Evolutionary conservation across 2,329 filamentous ascomycete species (phyloP), one percentile per base, ranked within the genome.

Genomic region (Triangularia setosa): DNA sequence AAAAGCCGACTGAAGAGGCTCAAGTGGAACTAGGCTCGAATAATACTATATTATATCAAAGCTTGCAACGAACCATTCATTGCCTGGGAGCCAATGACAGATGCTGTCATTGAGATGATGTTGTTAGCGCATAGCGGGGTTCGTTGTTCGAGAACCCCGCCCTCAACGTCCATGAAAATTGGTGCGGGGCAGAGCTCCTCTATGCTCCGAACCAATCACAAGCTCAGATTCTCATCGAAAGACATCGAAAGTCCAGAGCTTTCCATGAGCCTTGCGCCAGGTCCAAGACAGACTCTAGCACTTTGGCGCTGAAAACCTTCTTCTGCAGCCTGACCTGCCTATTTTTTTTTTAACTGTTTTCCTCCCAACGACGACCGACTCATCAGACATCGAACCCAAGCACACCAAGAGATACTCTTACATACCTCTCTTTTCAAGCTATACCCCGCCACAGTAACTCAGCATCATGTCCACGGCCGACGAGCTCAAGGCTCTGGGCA

Each of bases 401-500:
- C 54, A 33, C 35, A 23, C 27, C 23, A 28, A 54, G 28, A 64
- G 12, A 60, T 57, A 60, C 40, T 56, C 27, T 28, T 48, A 48
- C n/a, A 6, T 48, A 7, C 25, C 55, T 33, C 12, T 11, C n/a
- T 21, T n/a, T 28, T n/a, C 28, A 35, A 40, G 18, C 35, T 2
- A 18, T 40, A 28, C 28, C 52, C 27, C 48, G 53, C n/a, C 40
- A 30, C 35, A 25, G 9, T 30, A 58, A 48, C 18, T 24, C 27
- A 21, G 16, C 64, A 67, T 69, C 63, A 87, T 87, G 85, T 79
- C 84, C 73, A 84, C 84, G 67, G 86, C 86, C 72, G 87, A 89
- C 78, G 86, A 94, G 86, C 87, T 99, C 74, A 99, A 99, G 84
- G 92, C 93, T 74, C 90, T 95, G 77, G 95, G 94, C 83, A 99